These are phyloP conservation scores for Singerocomus inundabilis DNA, from an alignment of 1,284 basidiomycete genomes.

Conservation along the genomic window DNA sequence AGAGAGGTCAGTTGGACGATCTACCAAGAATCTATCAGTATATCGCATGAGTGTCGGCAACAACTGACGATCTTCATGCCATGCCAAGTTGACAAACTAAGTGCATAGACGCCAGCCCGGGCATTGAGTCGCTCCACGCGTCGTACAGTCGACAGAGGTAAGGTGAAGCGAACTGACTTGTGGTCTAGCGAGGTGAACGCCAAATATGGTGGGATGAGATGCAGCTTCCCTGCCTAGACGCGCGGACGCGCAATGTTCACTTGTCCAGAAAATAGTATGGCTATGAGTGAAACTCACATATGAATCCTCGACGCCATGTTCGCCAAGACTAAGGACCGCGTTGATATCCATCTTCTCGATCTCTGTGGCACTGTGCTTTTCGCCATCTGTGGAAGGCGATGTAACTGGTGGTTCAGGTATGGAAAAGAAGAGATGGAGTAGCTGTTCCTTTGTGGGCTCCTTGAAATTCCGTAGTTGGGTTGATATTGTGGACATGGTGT, in stretches of 20 bases:
- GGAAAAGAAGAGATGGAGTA: slow-evolving; percentile 82
- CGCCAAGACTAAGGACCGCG: slow-evolving; percentile 81
- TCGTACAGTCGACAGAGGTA: slow-evolving; percentile 91
- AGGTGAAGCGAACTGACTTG: slow-evolving; percentile 87
- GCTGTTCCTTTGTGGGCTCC: slow-evolving; percentile 85
- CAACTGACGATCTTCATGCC: slow-evolving; percentile 88
- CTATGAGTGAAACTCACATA: slow-evolving; percentile 66
- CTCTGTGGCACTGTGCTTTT: slow-evolving; percentile 33
- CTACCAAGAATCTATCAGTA: slow-evolving; percentile 43
- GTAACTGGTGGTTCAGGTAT: slow-evolving; percentile 47
- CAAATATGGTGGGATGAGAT: slow-evolving; percentile 88
- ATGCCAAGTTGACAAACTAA: slow-evolving; percentile 94
- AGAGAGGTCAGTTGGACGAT: slow-evolving; percentile 95
- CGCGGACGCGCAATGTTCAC: not conserved
- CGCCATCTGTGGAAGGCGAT: slow-evolving; percentile 19
- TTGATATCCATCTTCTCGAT: slow-evolving; percentile 87
- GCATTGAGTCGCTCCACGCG: slow-evolving; percentile 94
- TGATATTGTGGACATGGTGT: slow-evolving; percentile 72
- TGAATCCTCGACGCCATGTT: slow-evolving; percentile 82
- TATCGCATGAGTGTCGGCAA: not conserved
- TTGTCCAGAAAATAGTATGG: not conserved
- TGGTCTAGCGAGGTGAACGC: slow-evolving; percentile 91
- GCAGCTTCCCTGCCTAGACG: slow-evolving; percentile 82
- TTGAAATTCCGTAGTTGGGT: slow-evolving; percentile 87
- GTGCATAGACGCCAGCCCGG: slow-evolving; percentile 90